A percentile compares a stretch with the other conserved stretches of the same genome.
Evolutionary conservation across 495 filamentous ascomycete genomes (phyloP).

Genomic region (Aspergillus steynii): DNA sequence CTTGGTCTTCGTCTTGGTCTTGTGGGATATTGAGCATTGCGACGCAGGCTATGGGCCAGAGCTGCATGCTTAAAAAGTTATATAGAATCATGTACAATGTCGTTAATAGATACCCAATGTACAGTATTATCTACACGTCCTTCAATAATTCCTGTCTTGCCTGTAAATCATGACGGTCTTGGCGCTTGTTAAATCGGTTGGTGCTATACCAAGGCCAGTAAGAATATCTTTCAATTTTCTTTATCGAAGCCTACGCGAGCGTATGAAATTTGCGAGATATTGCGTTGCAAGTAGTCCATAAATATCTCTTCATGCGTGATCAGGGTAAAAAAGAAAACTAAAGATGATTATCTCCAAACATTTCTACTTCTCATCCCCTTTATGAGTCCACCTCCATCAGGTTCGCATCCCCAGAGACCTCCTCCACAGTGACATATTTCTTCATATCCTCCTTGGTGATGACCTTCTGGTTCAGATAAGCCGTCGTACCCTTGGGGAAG

Average conservation of each 20-base stretch:
- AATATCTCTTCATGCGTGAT: conserved; percentile 9
- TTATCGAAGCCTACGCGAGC: not conserved
- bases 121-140: not conserved
- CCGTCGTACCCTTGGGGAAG: conserved; percentile 87
- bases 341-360: conserved; percentile 1
- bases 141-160: no score
- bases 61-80: not conserved
- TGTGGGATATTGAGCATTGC: not conserved
- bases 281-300: not conserved
- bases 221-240: not conserved
- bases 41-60: not conserved
- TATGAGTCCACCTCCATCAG: conserved; percentile 90
- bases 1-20: no score
- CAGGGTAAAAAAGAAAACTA: conserved; percentile 2
- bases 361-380: conserved; percentile 16
- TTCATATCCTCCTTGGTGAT: conserved; percentile 90
- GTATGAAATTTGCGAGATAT: not conserved
- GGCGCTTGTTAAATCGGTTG: no score
- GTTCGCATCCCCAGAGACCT: conserved; percentile 62
- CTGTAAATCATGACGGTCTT: no score
- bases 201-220: not conserved
- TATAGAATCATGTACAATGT: no score
- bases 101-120: not conserved
- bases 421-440: conserved; percentile 92
- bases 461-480: conserved; percentile 88